Conservation (phyloP, 2,329 filamentous ascomycete species). For the Phialemoniopsis sp. region DNA sequence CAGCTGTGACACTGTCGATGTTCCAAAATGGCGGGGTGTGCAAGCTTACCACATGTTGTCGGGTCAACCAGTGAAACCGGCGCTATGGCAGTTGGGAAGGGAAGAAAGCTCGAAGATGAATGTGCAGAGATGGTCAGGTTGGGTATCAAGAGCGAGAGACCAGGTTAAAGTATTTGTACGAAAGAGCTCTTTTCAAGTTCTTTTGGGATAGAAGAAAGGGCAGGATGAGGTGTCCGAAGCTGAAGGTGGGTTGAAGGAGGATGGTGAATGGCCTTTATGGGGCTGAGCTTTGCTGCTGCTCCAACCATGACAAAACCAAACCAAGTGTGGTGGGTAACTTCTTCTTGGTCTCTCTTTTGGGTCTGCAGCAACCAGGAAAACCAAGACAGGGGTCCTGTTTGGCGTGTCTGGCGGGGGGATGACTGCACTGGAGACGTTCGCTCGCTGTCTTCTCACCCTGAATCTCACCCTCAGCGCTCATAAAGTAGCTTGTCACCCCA, state of each 20-base stretch:
- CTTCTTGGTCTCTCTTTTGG: neutral
- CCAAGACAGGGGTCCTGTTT: no score
- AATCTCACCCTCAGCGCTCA: no score
- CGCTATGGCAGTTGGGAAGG: neutral
- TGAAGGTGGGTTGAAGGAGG: neutral
- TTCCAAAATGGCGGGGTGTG: slow-evolving; percentile 1
- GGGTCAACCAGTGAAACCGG: slow-evolving; percentile 9
- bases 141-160: neutral
- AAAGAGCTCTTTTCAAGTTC: neutral
- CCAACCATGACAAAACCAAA: slow-evolving; percentile 2
- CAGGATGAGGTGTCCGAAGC: slow-evolving; percentile 1
- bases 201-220: neutral
- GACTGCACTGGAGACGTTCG: no score
- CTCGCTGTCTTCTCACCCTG: no score
- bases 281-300: neutral
- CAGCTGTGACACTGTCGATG: no score
- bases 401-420: slow-evolving; percentile 5
- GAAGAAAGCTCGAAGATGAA: neutral
- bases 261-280: slow-evolving; percentile 3
- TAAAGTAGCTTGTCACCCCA: no score
- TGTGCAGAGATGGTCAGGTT: neutral
- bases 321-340: neutral
- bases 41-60: slow-evolving; percentile 28
- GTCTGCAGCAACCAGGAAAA: no score
- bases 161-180: no score